Conservation (phyloP, 2,329 filamentous ascomycete species). For the Scorias spongiosa region DNA sequence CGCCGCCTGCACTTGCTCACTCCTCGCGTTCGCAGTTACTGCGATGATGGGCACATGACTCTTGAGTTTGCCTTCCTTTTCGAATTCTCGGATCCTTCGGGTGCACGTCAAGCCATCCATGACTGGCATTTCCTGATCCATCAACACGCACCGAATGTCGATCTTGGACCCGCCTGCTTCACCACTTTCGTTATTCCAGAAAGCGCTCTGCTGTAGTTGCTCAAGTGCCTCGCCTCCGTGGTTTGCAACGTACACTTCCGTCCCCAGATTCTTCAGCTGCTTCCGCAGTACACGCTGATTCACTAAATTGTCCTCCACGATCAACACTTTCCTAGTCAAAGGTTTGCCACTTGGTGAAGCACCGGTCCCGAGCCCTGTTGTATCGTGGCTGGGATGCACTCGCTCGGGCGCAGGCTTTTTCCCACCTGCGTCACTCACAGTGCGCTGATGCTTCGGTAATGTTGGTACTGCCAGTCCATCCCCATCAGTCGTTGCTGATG, state of each 20-base stretch:
- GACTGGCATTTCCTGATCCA: conserved; percentile 73
- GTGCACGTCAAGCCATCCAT: conserved; percentile 71
- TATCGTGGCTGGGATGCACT: background rate
- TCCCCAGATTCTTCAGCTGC: conserved; percentile 33
- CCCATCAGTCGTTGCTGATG: conserved; percentile 16
- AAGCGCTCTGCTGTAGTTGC: conserved; percentile 26
- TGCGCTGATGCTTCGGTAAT: background rate
- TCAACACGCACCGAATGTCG: conserved; percentile 42
- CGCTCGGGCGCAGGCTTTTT: background rate
- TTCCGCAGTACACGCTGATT: conserved; percentile 35
- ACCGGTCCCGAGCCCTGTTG: background rate
- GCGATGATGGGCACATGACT: conserved; percentile 62
- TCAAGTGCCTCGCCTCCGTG: conserved; percentile 36
- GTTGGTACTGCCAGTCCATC: background rate
- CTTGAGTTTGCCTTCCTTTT: conserved; percentile 44
- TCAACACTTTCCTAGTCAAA: conserved; percentile 16
- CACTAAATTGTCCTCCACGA: conserved; percentile 32
- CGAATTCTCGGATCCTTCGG: conserved; percentile 51
- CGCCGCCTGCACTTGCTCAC: conserved; percentile 57
- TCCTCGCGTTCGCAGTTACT: conserved; percentile 68
- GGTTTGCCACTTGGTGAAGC: conserved; percentile 1
- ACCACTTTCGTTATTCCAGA: conserved; percentile 20
- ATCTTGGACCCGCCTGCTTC: conserved; percentile 4
- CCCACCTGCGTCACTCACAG: conserved; percentile 5
- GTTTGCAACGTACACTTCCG: conserved; percentile 31